phyloP scores from a whole-genome alignment of 2,329 filamentous ascomycete genomes.

The Microdochium bolleyi region DNA sequence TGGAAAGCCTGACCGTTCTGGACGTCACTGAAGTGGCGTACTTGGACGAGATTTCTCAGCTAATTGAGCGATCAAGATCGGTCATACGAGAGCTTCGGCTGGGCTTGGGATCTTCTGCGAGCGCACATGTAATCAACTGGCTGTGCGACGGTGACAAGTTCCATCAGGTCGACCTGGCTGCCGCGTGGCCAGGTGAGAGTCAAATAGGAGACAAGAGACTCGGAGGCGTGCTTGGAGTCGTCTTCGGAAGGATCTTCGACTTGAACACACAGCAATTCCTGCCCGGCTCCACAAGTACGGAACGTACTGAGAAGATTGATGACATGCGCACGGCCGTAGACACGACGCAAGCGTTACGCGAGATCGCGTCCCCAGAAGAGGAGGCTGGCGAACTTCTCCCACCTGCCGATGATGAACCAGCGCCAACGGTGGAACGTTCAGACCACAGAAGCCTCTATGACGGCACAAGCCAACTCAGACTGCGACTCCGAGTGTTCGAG shows the following conservation, averaged over 20 bases:
- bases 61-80: conserved; percentile 63
- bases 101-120: conserved; percentile 42
- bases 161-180: conserved; percentile 54
- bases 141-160: conserved; percentile 27
- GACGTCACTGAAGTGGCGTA: conserved; percentile 81
- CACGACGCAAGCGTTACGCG: conserved; percentile 29
- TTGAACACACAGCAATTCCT: conserved; percentile 23
- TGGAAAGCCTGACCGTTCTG: conserved; percentile 68
- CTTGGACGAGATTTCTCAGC: conserved; percentile 71
- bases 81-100: conserved; percentile 64
- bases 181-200: conserved; percentile 46
- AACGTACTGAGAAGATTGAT: not conserved
- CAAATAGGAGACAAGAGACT: conserved; percentile 54
- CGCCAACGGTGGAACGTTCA: too few relatives aligned
- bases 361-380: too few relatives aligned
- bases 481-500: conserved; percentile 57
- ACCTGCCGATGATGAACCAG: too few relatives aligned
- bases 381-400: too few relatives aligned
- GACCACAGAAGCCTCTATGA: too few relatives aligned
- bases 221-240: conserved; percentile 60
- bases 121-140: not conserved
- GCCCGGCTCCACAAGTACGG: not conserved
- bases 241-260: conserved; percentile 62
- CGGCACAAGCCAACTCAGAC: conserved; percentile 42
- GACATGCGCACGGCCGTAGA: conserved; percentile 12